Percentiles rank a stretch among this genome's conserved stretches.
These are phyloP conservation scores for Geum urbanum DNA, from an alignment of 306 rosid species.

Conservation along the genomic window DNA sequence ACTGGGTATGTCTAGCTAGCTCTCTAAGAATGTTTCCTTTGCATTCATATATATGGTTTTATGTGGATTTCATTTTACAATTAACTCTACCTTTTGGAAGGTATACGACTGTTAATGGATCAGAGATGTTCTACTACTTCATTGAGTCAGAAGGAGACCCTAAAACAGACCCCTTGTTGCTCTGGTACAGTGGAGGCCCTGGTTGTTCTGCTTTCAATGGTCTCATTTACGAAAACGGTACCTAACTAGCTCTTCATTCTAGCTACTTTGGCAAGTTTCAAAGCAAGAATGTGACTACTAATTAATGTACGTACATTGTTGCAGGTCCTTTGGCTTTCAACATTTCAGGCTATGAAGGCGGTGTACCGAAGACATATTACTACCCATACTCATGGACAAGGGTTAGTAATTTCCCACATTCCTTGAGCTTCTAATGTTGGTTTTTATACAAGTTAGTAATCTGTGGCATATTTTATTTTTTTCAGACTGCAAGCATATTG, in stretches of 20 bases:
- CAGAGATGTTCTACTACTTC: constrained; percentile 24
- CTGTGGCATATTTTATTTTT: no score
- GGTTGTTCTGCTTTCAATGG: constrained; percentile 24
- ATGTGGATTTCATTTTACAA: background rate
- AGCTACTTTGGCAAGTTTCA: background rate
- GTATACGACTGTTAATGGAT: background rate
- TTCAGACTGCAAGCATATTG: constrained; percentile 19
- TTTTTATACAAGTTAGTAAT: background rate
- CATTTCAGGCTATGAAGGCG: background rate
- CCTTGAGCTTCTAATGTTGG: background rate
- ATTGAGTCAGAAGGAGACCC: constrained; percentile 20
- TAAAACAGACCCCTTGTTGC: constrained; percentile 9
- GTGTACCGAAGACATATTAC: constrained; percentile 9
- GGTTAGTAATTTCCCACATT: constrained; percentile 14
- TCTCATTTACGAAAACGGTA: constrained; percentile 15
- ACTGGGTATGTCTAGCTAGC: constrained; percentile 11
- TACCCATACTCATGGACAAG: constrained; percentile 23
- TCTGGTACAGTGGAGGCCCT: constrained; percentile 24
- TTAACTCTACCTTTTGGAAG: background rate
- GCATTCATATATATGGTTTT: no score
- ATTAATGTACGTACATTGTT: no score
- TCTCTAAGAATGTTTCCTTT: no score
- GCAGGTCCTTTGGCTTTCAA: constrained; percentile 28
- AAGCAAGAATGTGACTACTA: no score
- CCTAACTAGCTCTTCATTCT: background rate